Conservation (phyloP, 306 rosid genomes). For the Pachyrhizus erosus region DNA sequence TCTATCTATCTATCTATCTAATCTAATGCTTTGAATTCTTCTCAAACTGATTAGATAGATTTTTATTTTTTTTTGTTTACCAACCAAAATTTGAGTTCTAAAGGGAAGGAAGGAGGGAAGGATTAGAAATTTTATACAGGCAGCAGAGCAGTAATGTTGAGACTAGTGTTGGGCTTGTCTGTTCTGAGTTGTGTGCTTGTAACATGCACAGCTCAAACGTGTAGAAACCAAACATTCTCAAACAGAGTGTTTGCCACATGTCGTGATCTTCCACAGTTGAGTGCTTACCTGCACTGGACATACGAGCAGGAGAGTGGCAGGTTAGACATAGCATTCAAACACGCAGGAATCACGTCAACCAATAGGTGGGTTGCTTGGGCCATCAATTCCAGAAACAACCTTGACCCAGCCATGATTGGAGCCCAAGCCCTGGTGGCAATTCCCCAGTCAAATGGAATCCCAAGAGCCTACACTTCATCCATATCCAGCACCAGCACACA, state of each 20-base stretch:
- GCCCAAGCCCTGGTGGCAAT: conserved; percentile 66
- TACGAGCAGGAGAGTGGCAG: conserved; percentile 46
- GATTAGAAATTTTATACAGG: not conserved
- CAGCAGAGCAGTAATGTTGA: conserved; percentile 21
- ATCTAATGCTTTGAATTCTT: too few relatives aligned
- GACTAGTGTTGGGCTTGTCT: conserved; percentile 39
- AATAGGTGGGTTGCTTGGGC: conserved; percentile 79
- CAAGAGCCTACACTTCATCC: conserved; percentile 38
- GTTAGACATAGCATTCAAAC: conserved; percentile 66
- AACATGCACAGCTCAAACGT: conserved; percentile 64
- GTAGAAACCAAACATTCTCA: conserved; percentile 51
- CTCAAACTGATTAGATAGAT: too few relatives aligned
- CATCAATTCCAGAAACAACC: conserved; percentile 51
- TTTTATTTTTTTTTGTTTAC: too few relatives aligned
- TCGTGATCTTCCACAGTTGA: conserved; percentile 59
- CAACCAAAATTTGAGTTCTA: too few relatives aligned
- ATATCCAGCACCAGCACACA: not conserved
- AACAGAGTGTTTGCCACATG: conserved; percentile 47
- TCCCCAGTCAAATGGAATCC: conserved; percentile 42
- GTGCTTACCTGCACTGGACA: conserved; percentile 73
- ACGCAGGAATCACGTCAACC: conserved; percentile 44
- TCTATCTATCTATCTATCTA: too few relatives aligned
- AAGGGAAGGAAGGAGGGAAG: too few relatives aligned
- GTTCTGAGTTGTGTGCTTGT: conserved; percentile 42
- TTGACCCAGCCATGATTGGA: conserved; percentile 54